phyloP scores from a whole-genome alignment of 83 land plant genomes.

The Picea abies region DNA sequence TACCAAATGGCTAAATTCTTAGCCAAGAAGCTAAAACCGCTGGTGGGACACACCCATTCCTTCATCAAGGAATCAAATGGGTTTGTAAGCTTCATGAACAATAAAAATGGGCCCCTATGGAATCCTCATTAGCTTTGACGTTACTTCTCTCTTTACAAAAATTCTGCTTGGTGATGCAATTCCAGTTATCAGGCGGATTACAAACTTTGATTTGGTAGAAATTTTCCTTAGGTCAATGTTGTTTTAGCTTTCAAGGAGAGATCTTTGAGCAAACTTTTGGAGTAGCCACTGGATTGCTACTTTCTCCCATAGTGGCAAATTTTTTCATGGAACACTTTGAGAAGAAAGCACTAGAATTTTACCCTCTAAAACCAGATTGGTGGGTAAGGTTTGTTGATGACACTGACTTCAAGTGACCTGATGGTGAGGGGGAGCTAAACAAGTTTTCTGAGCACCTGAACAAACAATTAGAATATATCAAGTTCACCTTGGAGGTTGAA shows the following conservation, averaged over 20 bases:
- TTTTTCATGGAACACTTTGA: neutral
- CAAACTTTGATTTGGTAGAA: neutral
- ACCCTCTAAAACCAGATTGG: neutral
- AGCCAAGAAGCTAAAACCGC: no score
- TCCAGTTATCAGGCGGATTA: neutral
- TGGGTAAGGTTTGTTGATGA: neutral
- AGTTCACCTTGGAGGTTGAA: neutral
- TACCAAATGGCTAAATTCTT: no score
- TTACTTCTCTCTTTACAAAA: neutral
- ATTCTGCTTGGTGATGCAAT: neutral
- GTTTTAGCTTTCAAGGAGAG: neutral
- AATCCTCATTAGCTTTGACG: neutral
- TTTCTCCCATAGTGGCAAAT: constrained; percentile 4
- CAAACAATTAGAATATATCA: neutral
- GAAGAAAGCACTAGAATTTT: neutral
- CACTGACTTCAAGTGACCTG: neutral
- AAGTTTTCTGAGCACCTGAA: neutral
- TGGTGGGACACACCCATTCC: no score
- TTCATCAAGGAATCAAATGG: no score
- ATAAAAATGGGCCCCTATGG: no score
- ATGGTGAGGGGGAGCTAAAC: neutral
- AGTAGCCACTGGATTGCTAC: neutral
- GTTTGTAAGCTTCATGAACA: no score
- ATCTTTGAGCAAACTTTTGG: neutral
- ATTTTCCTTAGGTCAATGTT: neutral